Evolutionary conservation across 345 rosid species (phyloP).

Genomic region (Passiflora organensis): DNA sequence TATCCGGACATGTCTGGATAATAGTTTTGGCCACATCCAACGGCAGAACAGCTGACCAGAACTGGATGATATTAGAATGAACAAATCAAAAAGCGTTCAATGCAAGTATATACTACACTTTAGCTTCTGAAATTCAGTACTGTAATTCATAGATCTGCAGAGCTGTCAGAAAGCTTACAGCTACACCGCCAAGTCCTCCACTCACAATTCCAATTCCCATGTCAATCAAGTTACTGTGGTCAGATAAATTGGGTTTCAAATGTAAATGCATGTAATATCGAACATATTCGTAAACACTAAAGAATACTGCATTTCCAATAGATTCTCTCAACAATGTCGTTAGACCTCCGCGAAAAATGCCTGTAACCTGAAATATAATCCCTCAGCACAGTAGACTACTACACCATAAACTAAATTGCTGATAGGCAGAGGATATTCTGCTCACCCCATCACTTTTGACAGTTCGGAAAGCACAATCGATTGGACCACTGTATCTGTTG

Average conservation of each 20-base stretch:
- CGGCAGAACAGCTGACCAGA: slow-evolving; percentile 79
- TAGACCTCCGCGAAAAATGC: slow-evolving; percentile 82
- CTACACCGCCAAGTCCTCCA: slow-evolving; percentile 93
- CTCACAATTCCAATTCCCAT: slow-evolving; percentile 74
- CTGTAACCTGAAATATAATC: slow-evolving; percentile 61
- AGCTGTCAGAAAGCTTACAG: slow-evolving; percentile 50
- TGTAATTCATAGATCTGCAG: slow-evolving; percentile 2
- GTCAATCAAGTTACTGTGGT: slow-evolving; percentile 56
- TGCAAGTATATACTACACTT: not conserved
- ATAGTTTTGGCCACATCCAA: slow-evolving; percentile 89
- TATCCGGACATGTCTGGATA: slow-evolving; percentile 72
- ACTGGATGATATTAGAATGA: slow-evolving; percentile 33
- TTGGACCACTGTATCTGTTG: slow-evolving; percentile 61
- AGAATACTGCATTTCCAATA: slow-evolving; percentile 75
- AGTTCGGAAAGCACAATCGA: slow-evolving; percentile 77
- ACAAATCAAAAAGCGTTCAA: not conserved
- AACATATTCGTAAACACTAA: slow-evolving; percentile 68
- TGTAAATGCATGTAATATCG: slow-evolving; percentile 60
- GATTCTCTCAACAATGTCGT: slow-evolving; percentile 79
- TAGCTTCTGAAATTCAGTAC: no score
- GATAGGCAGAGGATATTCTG: slow-evolving; percentile 26
- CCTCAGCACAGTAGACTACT: slow-evolving; percentile 23
- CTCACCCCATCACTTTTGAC: slow-evolving; percentile 78
- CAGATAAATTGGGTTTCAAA: slow-evolving; percentile 37
- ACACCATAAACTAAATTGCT: not conserved